A percentile compares a stretch with the other conserved stretches of the same genome.
phyloP scores from a whole-genome alignment of 1,284 basidiomycete species.

The Gymnopus androsaceus region DNA sequence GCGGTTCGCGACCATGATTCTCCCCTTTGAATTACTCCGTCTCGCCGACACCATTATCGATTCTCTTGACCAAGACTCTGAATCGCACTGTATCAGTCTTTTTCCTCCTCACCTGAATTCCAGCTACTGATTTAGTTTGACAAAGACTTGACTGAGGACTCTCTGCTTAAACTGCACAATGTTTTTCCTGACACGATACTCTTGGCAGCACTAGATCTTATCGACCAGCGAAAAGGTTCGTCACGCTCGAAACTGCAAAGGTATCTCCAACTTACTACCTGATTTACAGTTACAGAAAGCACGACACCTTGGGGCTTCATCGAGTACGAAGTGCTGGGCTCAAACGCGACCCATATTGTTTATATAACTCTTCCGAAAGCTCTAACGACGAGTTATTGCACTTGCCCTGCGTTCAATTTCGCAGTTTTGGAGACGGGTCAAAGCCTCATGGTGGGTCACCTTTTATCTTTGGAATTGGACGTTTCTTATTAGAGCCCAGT shows the following conservation, averaged over 20 bases:
- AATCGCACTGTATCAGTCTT: not conserved
- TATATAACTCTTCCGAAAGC: slow-evolving; percentile 51
- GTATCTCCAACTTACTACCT: not conserved
- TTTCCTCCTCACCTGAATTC: not conserved
- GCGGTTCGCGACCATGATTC: not conserved
- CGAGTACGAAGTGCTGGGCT: slow-evolving; percentile 68
- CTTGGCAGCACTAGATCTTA: slow-evolving; percentile 68
- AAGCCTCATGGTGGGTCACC: slow-evolving; percentile 59
- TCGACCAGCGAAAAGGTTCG: slow-evolving; percentile 66
- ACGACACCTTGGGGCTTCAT: slow-evolving; percentile 54
- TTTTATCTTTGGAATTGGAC: not conserved
- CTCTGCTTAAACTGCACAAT: slow-evolving; percentile 51
- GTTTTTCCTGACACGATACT: slow-evolving; percentile 64
- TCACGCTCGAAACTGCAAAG: not conserved
- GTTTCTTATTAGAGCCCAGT: slow-evolving; percentile 41
- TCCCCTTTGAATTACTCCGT: slow-evolving; percentile 26
- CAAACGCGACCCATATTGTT: slow-evolving; percentile 62
- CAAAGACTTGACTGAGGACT: slow-evolving; percentile 52
- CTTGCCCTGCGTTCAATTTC: slow-evolving; percentile 72
- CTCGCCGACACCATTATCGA: slow-evolving; percentile 35
- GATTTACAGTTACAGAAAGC: slow-evolving; percentile 68
- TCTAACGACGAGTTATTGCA: slow-evolving; percentile 57
- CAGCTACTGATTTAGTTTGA: not conserved
- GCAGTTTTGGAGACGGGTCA: slow-evolving; percentile 58
- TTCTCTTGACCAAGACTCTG: slow-evolving; percentile 27